Conservation (phyloP, 495 filamentous ascomycete genomes). For the Lepraria neglecta region DNA sequence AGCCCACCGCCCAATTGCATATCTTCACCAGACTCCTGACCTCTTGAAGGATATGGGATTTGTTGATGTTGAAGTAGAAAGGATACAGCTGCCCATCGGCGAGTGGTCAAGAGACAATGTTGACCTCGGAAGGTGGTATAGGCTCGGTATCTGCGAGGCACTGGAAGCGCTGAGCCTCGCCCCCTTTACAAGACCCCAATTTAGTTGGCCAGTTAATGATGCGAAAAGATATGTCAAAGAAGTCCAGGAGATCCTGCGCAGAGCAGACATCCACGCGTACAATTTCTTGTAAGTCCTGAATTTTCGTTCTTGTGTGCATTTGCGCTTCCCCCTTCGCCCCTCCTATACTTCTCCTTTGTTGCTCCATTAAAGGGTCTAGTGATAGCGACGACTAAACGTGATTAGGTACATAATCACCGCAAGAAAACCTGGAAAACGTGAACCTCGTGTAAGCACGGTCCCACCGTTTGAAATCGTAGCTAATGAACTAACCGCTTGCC, state of each 20-base stretch:
- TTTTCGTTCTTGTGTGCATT: not conserved
- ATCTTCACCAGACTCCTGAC: slow-evolving; percentile 55
- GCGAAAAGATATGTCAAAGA: slow-evolving; percentile 55
- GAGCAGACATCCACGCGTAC: slow-evolving; percentile 61
- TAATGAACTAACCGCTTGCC: not conserved
- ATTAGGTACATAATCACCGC: slow-evolving; percentile 26
- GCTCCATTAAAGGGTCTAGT: not conserved
- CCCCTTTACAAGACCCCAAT: slow-evolving; percentile 59
- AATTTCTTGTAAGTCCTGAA: slow-evolving; percentile 51
- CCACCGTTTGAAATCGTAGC: not conserved
- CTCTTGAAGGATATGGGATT: slow-evolving; percentile 70
- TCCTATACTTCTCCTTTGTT: not conserved
- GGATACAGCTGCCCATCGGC: slow-evolving; percentile 68
- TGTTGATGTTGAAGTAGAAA: slow-evolving; percentile 69
- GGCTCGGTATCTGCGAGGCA: slow-evolving; percentile 53
- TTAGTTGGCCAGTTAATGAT: slow-evolving; percentile 57
- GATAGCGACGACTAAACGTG: slow-evolving; percentile 1
- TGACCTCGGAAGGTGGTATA: slow-evolving; percentile 79
- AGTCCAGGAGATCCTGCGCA: slow-evolving; percentile 64
- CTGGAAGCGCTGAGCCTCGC: slow-evolving; percentile 68
- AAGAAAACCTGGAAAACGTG: slow-evolving; percentile 15
- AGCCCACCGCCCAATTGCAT: slow-evolving; percentile 57
- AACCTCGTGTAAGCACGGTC: slow-evolving; percentile 4
- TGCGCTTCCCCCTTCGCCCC: not conserved
- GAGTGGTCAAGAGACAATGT: slow-evolving; percentile 69